Evolutionary conservation across 441 rosid genomes (phyloP).

Genomic region (Iberis amara): DNA sequence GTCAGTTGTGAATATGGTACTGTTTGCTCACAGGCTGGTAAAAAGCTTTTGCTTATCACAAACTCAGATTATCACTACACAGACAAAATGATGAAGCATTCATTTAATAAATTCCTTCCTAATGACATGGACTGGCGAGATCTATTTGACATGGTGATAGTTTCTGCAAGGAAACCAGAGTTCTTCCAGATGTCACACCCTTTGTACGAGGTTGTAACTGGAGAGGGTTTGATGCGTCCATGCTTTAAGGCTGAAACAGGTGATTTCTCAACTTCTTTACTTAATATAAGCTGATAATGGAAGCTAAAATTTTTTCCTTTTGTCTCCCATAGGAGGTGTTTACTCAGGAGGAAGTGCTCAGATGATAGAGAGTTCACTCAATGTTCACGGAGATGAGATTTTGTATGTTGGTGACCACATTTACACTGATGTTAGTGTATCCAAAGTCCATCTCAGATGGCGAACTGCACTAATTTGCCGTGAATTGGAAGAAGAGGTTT

Average conservation of each 20-base stretch:
- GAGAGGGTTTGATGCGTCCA: conserved; percentile 94
- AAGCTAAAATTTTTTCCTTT: not conserved
- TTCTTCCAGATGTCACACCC: conserved; percentile 98
- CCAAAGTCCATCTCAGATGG: conserved; percentile 93
- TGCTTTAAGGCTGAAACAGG: conserved; percentile 89
- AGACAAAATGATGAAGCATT: conserved; percentile 95
- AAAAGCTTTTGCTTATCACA: conserved; percentile 89
- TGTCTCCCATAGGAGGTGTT: conserved; percentile 58
- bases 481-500: conserved; percentile 92
- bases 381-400: conserved; percentile 88
- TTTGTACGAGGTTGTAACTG: conserved; percentile 87
- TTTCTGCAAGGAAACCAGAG: conserved; percentile 97
- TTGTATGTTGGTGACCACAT: conserved; percentile 95
- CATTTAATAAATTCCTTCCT: conserved; percentile 84
- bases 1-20: conserved; percentile 18
- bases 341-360: conserved; percentile 99
- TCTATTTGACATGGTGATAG: conserved; percentile 90
- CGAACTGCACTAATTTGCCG: conserved; percentile 93
- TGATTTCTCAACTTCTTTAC: conserved; percentile 32
- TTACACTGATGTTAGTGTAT: conserved; percentile 92
- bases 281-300: not conserved
- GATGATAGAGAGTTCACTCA: conserved; percentile 82
- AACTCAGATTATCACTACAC: conserved; percentile 94
- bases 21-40: conserved; percentile 70
- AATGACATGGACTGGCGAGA: conserved; percentile 92